These are phyloP conservation scores for Aschersonia sp. DNA, from an alignment of 2,329 filamentous ascomycete genomes.

Conservation along the genomic window DNA sequence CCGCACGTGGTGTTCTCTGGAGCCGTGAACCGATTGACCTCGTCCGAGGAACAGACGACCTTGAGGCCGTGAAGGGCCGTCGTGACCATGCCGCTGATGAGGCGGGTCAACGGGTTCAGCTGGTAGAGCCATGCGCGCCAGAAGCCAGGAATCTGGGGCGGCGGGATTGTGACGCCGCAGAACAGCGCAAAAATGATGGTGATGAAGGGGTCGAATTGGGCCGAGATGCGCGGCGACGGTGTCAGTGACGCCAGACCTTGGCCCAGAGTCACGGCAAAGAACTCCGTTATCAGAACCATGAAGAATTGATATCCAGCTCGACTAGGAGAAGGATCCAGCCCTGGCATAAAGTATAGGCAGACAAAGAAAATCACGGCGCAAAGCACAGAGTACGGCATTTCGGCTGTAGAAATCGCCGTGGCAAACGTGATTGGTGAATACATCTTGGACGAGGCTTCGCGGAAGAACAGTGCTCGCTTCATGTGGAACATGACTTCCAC, in stretches of 20 bases:
- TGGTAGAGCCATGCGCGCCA: slow-evolving; percentile 74
- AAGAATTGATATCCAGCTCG: slow-evolving; percentile 79
- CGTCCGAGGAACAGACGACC: slow-evolving; percentile 44
- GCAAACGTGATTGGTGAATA: slow-evolving; percentile 73
- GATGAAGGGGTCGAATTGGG: slow-evolving; percentile 68
- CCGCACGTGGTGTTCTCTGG: slow-evolving; percentile 55
- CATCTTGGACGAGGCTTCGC: slow-evolving; percentile 74
- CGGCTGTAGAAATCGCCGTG: slow-evolving; percentile 62
- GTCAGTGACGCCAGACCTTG: slow-evolving; percentile 67
- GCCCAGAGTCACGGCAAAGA: slow-evolving; percentile 70
- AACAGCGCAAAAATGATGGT: slow-evolving; percentile 75
- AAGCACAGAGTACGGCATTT: slow-evolving; percentile 71
- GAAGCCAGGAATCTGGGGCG: slow-evolving; percentile 61
- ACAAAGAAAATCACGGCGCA: slow-evolving; percentile 73
- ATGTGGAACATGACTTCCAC: slow-evolving; percentile 71
- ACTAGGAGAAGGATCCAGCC: slow-evolving; percentile 45
- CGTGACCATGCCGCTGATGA: slow-evolving; percentile 67
- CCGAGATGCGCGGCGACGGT: slow-evolving; percentile 63
- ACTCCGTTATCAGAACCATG: slow-evolving; percentile 67
- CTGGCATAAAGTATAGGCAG: slow-evolving; percentile 73
- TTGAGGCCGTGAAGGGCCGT: slow-evolving; percentile 55
- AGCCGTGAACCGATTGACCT: slow-evolving; percentile 55
- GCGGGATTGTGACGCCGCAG: slow-evolving; percentile 74
- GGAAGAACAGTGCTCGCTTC: slow-evolving; percentile 69
- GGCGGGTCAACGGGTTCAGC: slow-evolving; percentile 68